Conservation (phyloP, 257 asterid species). For the Scutellaria barbata region DNA sequence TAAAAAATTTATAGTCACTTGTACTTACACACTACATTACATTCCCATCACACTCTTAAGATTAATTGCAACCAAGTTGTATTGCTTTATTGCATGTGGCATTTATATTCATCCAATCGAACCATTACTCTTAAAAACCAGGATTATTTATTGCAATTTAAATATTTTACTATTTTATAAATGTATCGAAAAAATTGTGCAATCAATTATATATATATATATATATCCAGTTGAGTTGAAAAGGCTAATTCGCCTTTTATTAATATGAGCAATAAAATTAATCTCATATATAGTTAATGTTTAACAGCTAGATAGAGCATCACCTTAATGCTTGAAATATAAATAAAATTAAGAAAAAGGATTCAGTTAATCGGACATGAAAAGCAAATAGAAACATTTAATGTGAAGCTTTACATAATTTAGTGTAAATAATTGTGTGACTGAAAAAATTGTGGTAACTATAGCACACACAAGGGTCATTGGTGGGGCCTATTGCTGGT, state of each 20-base stretch:
- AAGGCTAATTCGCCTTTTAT: too few species aligned
- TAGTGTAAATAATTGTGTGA: conserved; percentile 29
- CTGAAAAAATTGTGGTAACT: neutral
- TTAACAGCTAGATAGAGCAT: too few species aligned
- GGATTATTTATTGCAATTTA: too few species aligned
- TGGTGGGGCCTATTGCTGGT: conserved; percentile 37
- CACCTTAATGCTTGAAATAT: too few species aligned
- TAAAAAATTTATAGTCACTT: neutral
- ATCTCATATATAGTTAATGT: too few species aligned
- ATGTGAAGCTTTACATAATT: neutral
- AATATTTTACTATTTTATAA: too few species aligned
- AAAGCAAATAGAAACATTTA: conserved; percentile 23
- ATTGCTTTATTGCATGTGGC: neutral
- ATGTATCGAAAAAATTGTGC: too few species aligned
- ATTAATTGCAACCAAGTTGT: neutral
- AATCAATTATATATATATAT: too few species aligned
- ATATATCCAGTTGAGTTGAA: too few species aligned
- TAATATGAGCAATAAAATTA: too few species aligned
- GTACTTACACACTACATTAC: neutral
- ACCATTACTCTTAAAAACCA: too few species aligned
- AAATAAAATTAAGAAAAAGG: neutral
- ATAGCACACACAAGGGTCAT: conserved; percentile 17
- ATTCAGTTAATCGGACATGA: neutral
- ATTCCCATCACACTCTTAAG: neutral
- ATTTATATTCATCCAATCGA: too few species aligned